Conservation (phyloP, 2,329 filamentous ascomycete genomes). For the Parafenestella ontariensis region DNA sequence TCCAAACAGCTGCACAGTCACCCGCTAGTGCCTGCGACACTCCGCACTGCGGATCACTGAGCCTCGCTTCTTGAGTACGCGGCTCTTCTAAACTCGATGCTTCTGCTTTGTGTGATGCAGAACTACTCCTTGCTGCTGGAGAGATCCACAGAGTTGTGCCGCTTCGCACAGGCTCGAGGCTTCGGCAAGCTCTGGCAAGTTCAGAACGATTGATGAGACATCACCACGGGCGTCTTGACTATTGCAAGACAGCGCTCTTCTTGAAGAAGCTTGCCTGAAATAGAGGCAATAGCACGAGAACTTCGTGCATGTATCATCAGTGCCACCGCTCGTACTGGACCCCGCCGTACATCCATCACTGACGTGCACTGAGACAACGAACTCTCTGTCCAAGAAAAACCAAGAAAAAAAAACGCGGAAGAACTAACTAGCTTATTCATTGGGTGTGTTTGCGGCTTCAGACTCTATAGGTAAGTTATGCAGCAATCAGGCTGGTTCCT, state of each 20-base stretch:
- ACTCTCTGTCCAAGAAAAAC: background rate
- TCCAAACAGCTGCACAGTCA: constrained; percentile 16
- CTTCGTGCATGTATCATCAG: background rate
- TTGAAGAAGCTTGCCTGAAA: background rate
- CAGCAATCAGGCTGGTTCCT: background rate
- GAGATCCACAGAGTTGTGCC: background rate
- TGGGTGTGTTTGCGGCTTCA: background rate
- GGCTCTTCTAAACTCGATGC: background rate
- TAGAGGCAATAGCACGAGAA: background rate
- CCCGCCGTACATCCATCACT: background rate
- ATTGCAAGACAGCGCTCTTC: background rate
- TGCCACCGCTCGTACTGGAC: background rate
- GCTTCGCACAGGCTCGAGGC: background rate
- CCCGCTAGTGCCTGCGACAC: constrained; percentile 30
- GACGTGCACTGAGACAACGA: background rate
- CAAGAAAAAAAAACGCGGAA: background rate
- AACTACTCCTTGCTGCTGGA: background rate
- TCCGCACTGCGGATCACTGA: constrained; percentile 14
- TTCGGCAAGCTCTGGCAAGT: background rate
- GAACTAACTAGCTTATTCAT: background rate
- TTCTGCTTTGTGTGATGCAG: background rate
- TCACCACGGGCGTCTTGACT: background rate
- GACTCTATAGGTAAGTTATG: background rate
- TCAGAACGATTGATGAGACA: background rate
- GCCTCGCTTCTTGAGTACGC: background rate